These are phyloP conservation scores for Lanmaoa pseudosensibilis DNA, from an alignment of 768 basidiomycete species.

Conservation along the genomic window DNA sequence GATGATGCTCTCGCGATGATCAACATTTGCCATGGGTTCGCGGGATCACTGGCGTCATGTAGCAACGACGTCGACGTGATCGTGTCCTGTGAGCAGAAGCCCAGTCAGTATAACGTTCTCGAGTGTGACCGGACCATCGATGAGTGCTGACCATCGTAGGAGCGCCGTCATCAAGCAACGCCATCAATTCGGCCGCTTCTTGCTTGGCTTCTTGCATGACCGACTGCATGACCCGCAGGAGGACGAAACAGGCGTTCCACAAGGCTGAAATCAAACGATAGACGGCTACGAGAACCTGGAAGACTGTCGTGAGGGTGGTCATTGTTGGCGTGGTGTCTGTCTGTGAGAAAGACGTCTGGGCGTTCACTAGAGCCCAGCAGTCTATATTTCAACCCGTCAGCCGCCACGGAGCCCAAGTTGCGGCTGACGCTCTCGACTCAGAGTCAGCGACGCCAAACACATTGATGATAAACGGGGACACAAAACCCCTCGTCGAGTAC, in stretches of 20 bases:
- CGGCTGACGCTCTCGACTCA: neutral
- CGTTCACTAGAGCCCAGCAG: neutral
- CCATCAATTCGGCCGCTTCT: conserved; percentile 19
- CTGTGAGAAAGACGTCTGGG: neutral
- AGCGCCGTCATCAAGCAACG: conserved; percentile 6
- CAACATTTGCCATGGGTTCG: conserved; percentile 16
- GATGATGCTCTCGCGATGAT: conserved; percentile 20
- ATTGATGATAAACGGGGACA: neutral
- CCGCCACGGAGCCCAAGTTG: neutral
- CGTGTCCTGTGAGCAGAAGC: conserved; percentile 1
- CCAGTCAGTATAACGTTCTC: neutral
- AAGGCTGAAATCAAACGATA: neutral
- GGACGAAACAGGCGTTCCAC: conserved; percentile 16
- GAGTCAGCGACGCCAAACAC: neutral
- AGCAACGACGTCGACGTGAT: conserved; percentile 1
- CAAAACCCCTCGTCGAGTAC: neutral
- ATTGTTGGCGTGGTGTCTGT: conserved; percentile 4
- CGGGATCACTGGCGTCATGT: neutral
- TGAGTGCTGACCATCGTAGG: conserved; percentile 11
- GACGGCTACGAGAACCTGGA: neutral
- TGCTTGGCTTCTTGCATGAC: conserved; percentile 13
- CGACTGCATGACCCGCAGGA: conserved; percentile 12
- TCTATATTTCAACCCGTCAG: conserved; percentile 1
- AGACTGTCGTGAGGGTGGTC: conserved; percentile 4
- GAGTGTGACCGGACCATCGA: neutral